These are phyloP conservation scores for Trichosporon asahii DNA, from an alignment of 1,284 basidiomycete species.

Conservation along the genomic window DNA sequence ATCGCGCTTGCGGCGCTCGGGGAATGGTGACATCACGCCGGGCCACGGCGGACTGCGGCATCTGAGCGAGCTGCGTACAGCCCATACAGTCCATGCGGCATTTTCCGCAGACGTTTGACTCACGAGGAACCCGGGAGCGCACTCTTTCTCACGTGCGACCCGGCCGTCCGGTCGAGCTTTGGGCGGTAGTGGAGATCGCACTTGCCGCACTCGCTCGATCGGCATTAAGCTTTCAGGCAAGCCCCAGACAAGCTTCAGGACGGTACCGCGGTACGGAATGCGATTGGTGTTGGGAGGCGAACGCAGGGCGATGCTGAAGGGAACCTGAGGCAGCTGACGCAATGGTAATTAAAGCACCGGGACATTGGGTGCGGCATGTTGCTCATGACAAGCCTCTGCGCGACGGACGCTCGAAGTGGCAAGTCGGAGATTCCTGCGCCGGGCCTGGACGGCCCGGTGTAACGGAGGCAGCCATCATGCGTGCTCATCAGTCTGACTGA, in stretches of 20 bases:
- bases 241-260: neutral
- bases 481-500: no score
- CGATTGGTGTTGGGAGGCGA: neutral
- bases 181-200: neutral
- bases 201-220: no score
- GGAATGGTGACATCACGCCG: neutral
- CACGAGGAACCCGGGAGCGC: neutral
- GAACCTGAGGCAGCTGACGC: neutral
- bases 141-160: neutral
- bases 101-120: neutral
- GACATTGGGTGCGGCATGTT: neutral
- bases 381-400: neutral
- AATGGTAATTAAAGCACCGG: neutral
- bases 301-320: no score
- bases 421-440: neutral
- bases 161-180: neutral
- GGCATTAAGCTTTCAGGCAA: no score
- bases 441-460: neutral
- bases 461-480: neutral
- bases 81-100: neutral
- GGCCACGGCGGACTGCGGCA: neutral
- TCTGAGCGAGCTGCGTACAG: neutral
- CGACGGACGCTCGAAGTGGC: neutral
- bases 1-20: neutral
- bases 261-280: neutral